Evolutionary conservation across 78 protist species (phyloP).

Genomic region (Dictyostelium capitatum): DNA sequence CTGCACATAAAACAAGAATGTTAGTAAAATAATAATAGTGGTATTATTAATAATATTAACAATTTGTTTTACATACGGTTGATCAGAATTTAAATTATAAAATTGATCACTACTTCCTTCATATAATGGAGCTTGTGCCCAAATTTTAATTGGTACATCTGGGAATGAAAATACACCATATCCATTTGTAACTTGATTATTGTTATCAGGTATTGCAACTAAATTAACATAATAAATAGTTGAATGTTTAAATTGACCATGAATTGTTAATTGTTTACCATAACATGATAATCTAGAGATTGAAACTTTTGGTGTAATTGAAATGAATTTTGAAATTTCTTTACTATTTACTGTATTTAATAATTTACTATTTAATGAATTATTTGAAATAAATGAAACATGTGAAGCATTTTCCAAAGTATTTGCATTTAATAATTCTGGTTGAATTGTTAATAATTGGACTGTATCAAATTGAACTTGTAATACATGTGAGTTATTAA

Average conservation of each 20-base stretch:
- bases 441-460: not conserved
- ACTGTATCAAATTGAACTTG: not conserved
- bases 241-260: constrained; percentile 17
- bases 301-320: not conserved
- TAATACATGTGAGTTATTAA: no score
- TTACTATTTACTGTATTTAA: not conserved
- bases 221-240: not conserved
- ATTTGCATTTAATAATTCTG: not conserved
- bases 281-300: not conserved
- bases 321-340: not conserved
- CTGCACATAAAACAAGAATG: constrained; percentile 12
- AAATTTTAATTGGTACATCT: not conserved
- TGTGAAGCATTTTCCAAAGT: not conserved
- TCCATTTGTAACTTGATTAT: not conserved
- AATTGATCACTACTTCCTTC: no score
- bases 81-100: constrained; percentile 44
- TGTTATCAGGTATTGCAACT: not conserved
- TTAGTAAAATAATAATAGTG: not conserved
- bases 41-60: not conserved
- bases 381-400: not conserved
- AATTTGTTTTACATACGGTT: constrained; percentile 4
- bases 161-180: not conserved
- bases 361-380: not conserved
- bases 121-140: not conserved
- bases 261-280: not conserved